Percentiles rank a stretch among this genome's conserved stretches.
Conservation (phyloP, 1,284 basidiomycete genomes). For the Spongiforma sp. region DNA sequence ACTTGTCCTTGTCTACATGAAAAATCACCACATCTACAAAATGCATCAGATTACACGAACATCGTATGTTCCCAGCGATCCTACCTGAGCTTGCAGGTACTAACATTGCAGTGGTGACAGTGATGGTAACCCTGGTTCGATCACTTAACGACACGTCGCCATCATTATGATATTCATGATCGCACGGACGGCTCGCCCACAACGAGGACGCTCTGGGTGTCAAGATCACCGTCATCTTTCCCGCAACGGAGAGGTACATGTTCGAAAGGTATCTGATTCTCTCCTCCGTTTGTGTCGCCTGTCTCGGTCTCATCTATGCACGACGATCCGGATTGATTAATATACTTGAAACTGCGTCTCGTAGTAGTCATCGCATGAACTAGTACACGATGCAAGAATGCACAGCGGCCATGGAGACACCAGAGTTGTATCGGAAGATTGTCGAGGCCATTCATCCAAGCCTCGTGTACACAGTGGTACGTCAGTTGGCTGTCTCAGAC, state of each 20-base stretch:
- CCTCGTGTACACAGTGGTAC: constrained; percentile 83
- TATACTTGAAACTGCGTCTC: no score
- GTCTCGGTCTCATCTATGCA: background rate
- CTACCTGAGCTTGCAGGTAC: background rate
- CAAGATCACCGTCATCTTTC: constrained; percentile 78
- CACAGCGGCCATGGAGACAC: constrained; percentile 82
- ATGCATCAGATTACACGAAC: constrained; percentile 49
- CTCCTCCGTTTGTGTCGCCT: background rate
- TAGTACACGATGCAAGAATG: constrained; percentile 81
- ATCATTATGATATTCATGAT: constrained; percentile 48
- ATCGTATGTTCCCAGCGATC: constrained; percentile 42
- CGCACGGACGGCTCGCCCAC: constrained; percentile 45
- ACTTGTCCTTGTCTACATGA: constrained; percentile 21
- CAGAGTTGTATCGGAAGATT: constrained; percentile 69
- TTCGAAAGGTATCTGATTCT: constrained; percentile 60
- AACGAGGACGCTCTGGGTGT: constrained; percentile 45
- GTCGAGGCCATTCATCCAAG: constrained; percentile 82
- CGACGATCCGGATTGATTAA: background rate
- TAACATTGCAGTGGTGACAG: background rate
- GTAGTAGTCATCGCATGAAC: background rate
- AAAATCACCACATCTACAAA: constrained; percentile 38
- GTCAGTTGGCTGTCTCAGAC: background rate
- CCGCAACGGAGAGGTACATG: constrained; percentile 84
- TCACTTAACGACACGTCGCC: background rate
- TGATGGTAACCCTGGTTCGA: background rate